Evolutionary conservation across 768 basidiomycete genomes (phyloP), one percentile per base, ranked within the genome.

Genomic region (Pleurotus ostreatus): DNA sequence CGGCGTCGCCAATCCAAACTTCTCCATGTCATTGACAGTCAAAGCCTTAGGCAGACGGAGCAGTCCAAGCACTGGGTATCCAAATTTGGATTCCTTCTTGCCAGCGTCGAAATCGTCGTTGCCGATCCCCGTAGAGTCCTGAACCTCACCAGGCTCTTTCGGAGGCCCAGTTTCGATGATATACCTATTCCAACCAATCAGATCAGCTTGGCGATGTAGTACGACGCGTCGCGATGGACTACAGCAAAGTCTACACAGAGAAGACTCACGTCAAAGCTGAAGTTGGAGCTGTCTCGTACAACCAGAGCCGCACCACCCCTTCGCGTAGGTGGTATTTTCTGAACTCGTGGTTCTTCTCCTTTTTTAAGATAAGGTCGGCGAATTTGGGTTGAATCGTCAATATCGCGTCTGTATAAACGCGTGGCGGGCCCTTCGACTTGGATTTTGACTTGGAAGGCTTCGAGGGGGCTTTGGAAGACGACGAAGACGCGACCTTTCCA

Each of bases 291-390:
- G 66, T 66, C 46, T 63, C 65, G 55, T 71, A 71, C 5, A 70
- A 55, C 72, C 72, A 73, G 15, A 72, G 46, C 30, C 72, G 59
- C 43, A 55, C 47, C 18, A 71, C 65, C 11, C 65, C 61, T 8
- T 61, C 59, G 49, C 66, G 57, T 34, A 72, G 46, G 55, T 67
- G 61, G 59, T 74, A 74, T 49, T 62, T 63, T 18, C 72, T 54
- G 56, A 65, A 74, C 55, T 74, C 72, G 57, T 74, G 67, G 56
- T 74, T 72, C 64, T 74, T 74, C 61, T 67, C 61, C 18, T 66
- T 61, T 44, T 58, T 55, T 11, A 58, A 63, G 34, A 74, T 74
- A 55, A 68, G 65, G 9, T 65, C 47, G 30, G 64, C 60, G 59
- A 67, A 70, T 61, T 66, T 62, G 15, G 66, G 63, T 43, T 69